These are phyloP conservation scores for Penicillium sp. DNA, from an alignment of 2,329 filamentous ascomycete species.

Conservation along the genomic window DNA sequence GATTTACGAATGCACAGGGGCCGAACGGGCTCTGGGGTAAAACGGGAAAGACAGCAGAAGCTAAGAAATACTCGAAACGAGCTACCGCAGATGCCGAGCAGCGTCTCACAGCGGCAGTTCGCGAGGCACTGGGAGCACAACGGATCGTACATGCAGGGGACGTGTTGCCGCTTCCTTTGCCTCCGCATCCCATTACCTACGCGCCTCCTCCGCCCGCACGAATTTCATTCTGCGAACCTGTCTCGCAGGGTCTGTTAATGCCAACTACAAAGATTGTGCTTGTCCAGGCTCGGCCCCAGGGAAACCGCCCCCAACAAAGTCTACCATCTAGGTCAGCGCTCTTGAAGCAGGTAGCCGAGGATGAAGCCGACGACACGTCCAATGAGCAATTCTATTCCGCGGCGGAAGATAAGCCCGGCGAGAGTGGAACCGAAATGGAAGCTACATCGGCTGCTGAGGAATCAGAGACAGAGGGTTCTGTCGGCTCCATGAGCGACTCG, in stretches of 20 bases:
- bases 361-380: conserved; percentile 75
- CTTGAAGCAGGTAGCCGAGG: conserved; percentile 61
- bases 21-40: conserved; percentile 45
- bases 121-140: conserved; percentile 71
- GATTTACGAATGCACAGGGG: conserved; percentile 48
- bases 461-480: conserved; percentile 58
- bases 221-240: conserved; percentile 91
- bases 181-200: conserved; percentile 82
- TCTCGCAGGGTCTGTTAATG: conserved; percentile 80
- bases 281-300: conserved; percentile 53
- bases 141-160: conserved; percentile 83
- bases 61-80: conserved; percentile 38
- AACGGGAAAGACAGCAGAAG: conserved; percentile 31
- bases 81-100: conserved; percentile 52
- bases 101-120: conserved; percentile 66
- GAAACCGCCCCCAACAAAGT: conserved; percentile 44
- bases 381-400: conserved; percentile 94
- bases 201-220: conserved; percentile 80
- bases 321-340: conserved; percentile 52
- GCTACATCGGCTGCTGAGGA: conserved; percentile 60
- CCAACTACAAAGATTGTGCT: conserved; percentile 82
- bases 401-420: conserved; percentile 68
- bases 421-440: conserved; percentile 53
- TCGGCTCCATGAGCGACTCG: conserved; percentile 66
- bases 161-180: conserved; percentile 73